Evolutionary conservation across 148 eudicot species (phyloP), one percentile per base, ranked within the genome.

Genomic region (Drosera capensis): DNA sequence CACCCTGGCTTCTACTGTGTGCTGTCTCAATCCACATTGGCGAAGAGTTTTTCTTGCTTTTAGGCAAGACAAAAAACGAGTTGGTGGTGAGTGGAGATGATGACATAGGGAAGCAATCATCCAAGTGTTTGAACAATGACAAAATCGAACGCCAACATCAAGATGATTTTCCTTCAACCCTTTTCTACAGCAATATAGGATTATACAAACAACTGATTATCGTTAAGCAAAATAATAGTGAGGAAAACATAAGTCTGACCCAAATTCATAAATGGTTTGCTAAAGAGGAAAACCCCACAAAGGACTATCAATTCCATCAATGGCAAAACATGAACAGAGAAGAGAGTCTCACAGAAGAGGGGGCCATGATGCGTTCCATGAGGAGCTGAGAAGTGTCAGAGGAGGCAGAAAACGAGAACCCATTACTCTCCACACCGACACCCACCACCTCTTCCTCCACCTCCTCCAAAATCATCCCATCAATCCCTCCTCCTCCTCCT

Each of bases 351-450:
- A n/a, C n/a, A n/a, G n/a, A n/a, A n/a, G 96, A 88, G 7, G 75
- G 94, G 1, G 96, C 65, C 92, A 88, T 83, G 26, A 88, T 88
- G 0, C 92, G 83, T 12, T 88, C 96, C 84, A 88, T 66, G n/a
- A 88, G 58, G 43, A 88, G 78, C 71, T 80, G 94, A 0, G 92
- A 83, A 18, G 96, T 87, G 55, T 87, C 78, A 14, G 90, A 79
- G 0, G 70, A 80, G 45, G 92, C 94, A 55, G n/a, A n/a, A 56
- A 82, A 87, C 0, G 86, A 68, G 49, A 83, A 88, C 2, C 86
- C 78, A 63, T 77, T 71, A 0, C 80, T 86, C 17, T 60, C 67
- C 7, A 45, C 47, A n/a, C 42, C 31, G 3, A n/a, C 42, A 3
- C 62, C 75, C 1, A 60, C 71, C 26, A 47, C 56, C 52, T 70